Evolutionary conservation across 1,284 basidiomycete species (phyloP).

Genomic region (Microbotryomycetes sp.): DNA sequence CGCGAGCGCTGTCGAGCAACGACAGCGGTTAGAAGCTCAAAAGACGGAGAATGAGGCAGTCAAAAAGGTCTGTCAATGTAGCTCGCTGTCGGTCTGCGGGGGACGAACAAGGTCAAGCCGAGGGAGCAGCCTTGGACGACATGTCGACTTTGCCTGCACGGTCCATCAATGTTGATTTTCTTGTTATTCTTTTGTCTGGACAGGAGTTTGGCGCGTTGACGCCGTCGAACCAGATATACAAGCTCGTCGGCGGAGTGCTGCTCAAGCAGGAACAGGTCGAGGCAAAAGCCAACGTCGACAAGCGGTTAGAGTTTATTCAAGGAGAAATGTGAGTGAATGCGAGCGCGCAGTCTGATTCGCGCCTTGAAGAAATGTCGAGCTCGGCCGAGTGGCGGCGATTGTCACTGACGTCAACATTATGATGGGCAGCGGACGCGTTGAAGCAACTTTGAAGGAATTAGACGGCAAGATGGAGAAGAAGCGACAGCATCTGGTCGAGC

Average conservation of each 20-base stretch:
- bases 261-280: constrained; percentile 83
- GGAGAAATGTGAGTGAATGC: constrained; percentile 67
- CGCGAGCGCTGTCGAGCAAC: constrained; percentile 61
- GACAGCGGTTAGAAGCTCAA: constrained; percentile 79
- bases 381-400: constrained; percentile 9
- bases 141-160: too few relatives aligned
- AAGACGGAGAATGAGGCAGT: constrained; percentile 86
- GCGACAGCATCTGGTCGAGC: constrained; percentile 30
- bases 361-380: not conserved
- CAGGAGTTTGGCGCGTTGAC: constrained; percentile 79
- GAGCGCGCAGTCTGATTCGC: not conserved
- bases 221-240: constrained; percentile 75
- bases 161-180: not conserved
- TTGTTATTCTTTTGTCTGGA: not conserved
- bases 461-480: constrained; percentile 66
- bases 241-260: constrained; percentile 84
- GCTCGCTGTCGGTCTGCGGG: not conserved
- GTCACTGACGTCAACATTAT: not conserved
- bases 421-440: constrained; percentile 62
- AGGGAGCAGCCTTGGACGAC: not conserved
- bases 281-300: constrained; percentile 83
- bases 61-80: constrained; percentile 56
- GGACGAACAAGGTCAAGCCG: not conserved
- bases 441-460: constrained; percentile 66
- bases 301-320: constrained; percentile 81